Percentiles rank a stretch among this genome's conserved stretches.
These are phyloP conservation scores for Phylloporus sp. DNA, from an alignment of 768 basidiomycete genomes.

Conservation along the genomic window DNA sequence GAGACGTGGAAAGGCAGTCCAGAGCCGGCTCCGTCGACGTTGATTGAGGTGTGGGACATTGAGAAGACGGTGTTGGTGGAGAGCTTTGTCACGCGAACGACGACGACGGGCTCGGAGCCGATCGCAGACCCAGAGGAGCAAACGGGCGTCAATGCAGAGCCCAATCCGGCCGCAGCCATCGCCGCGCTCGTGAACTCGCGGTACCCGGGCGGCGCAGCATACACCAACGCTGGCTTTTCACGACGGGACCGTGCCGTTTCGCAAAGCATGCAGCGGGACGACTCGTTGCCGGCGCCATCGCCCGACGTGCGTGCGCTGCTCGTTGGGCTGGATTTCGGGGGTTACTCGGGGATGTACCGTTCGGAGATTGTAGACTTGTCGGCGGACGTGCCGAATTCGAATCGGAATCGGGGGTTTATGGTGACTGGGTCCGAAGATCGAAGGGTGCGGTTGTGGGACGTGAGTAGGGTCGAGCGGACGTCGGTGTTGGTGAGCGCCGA, in stretches of 20 bases:
- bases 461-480: slow-evolving; percentile 67
- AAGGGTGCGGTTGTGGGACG: slow-evolving; percentile 84
- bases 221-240: slow-evolving; percentile 11
- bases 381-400: slow-evolving; percentile 35
- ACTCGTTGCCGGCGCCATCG: slow-evolving; percentile 43
- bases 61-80: slow-evolving; percentile 78
- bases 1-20: slow-evolving; percentile 43
- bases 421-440: slow-evolving; percentile 89
- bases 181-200: slow-evolving; percentile 73
- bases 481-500: slow-evolving; percentile 76
- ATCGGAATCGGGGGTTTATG: slow-evolving; percentile 64
- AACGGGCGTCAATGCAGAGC: slow-evolving; percentile 51
- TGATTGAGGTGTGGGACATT: slow-evolving; percentile 92
- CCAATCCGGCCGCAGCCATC: slow-evolving; percentile 67
- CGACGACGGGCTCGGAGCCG: slow-evolving; percentile 41
- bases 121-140: slow-evolving; percentile 50
- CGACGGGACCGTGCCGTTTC: slow-evolving; percentile 33
- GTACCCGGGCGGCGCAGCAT: slow-evolving; percentile 38
- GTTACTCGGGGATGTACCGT: slow-evolving; percentile 50
- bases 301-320: slow-evolving; percentile 67
- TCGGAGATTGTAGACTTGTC: slow-evolving; percentile 45
- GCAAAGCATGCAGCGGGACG: slow-evolving; percentile 31
- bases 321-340: slow-evolving; percentile 74
- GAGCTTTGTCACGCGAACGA: slow-evolving; percentile 59
- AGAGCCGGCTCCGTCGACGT: slow-evolving; percentile 39